phyloP scores from a whole-genome alignment of 805 yeast genomes.

The Saccharomycopsis synnaedendra region DNA sequence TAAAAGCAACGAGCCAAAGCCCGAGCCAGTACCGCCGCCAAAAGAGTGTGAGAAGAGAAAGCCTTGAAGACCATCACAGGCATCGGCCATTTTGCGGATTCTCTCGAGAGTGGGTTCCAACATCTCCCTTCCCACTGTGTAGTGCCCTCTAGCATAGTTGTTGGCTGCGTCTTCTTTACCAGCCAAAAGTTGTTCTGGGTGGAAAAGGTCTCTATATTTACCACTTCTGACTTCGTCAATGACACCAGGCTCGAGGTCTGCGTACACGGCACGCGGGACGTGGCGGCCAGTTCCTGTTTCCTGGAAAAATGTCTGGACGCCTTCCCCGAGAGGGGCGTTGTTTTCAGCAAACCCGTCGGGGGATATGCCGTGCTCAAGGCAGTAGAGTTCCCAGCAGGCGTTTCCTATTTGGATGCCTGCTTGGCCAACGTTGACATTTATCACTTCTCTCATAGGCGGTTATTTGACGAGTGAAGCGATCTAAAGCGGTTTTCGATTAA shows the following conservation, averaged over 20 bases:
- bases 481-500: too few relatives aligned
- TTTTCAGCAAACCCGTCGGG: slow-evolving; percentile 85
- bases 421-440: slow-evolving; percentile 26
- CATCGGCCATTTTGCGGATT: slow-evolving; percentile 90
- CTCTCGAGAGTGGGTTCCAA: slow-evolving; percentile 92
- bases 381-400: slow-evolving; percentile 97
- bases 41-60: slow-evolving; percentile 92
- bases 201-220: slow-evolving; percentile 81
- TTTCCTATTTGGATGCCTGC: slow-evolving; percentile 99
- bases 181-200: slow-evolving; percentile 92
- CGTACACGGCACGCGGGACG: slow-evolving; percentile 95
- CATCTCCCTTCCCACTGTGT: slow-evolving; percentile 93
- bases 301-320: slow-evolving; percentile 88
- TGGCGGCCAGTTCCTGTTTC: slow-evolving; percentile 94
- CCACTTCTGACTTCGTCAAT: slow-evolving; percentile 97
- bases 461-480: neutral
- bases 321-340: slow-evolving; percentile 85
- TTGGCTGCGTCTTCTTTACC: slow-evolving; percentile 99
- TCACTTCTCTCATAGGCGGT: slow-evolving; percentile 12
- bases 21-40: slow-evolving; percentile 99
- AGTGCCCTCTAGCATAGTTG: slow-evolving; percentile 98
- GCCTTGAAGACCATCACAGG: slow-evolving; percentile 96
- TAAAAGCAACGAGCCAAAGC: slow-evolving; percentile 86
- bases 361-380: slow-evolving; percentile 93
- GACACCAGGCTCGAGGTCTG: slow-evolving; percentile 95